Conservation (phyloP, 768 basidiomycete genomes). For the Mycena pura region DNA sequence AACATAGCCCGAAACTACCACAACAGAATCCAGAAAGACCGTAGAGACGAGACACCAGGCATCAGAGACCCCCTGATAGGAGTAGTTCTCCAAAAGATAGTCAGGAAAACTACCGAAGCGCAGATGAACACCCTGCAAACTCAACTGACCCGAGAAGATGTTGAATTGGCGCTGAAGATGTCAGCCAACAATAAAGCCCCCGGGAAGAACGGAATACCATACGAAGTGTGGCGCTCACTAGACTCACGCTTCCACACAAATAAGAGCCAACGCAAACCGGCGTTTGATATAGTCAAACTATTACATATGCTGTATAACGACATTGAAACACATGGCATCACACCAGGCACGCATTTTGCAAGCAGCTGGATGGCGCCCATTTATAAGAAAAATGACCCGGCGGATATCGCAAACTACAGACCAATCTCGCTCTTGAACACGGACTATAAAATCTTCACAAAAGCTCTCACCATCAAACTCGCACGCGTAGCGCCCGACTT, state of each 20-base stretch:
- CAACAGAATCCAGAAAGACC: background rate
- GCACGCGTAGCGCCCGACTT: constrained; percentile 10
- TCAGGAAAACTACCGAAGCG: background rate
- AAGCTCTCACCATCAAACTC: constrained; percentile 22
- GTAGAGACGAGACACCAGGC: background rate
- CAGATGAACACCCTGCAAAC: background rate
- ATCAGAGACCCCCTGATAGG: background rate
- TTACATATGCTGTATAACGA: constrained; percentile 12
- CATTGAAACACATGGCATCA: constrained; percentile 6
- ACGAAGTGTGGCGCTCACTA: constrained; percentile 21
- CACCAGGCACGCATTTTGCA: constrained; percentile 7
- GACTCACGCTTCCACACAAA: background rate
- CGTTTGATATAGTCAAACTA: constrained; percentile 7
- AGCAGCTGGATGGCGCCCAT: constrained; percentile 34
- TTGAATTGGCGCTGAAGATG: background rate
- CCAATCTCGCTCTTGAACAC: constrained; percentile 30
- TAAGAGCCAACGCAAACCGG: background rate
- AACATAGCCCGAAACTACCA: constrained; percentile 1
- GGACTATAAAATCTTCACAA: constrained; percentile 26
- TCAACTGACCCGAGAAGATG: background rate
- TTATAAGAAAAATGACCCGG: constrained; percentile 40
- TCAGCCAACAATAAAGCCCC: constrained; percentile 14
- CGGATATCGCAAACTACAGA: constrained; percentile 29
- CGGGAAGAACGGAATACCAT: constrained; percentile 22
- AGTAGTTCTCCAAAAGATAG: background rate